A percentile compares a stretch with the other conserved stretches of the same genome.
Evolutionary conservation across 768 basidiomycete species (phyloP).

Genomic region (Tulasnella sp.): DNA sequence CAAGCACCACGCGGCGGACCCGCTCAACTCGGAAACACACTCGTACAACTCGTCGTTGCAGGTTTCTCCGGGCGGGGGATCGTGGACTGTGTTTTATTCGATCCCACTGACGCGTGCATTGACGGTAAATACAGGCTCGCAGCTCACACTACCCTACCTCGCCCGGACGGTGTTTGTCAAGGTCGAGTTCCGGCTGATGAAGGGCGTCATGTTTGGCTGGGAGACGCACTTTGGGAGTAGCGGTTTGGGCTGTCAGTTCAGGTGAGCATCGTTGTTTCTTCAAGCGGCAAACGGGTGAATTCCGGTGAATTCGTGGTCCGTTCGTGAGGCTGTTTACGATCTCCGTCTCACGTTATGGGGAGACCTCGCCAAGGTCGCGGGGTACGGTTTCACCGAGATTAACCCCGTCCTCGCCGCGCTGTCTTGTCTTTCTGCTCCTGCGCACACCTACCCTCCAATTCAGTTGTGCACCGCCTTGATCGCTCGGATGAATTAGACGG

Average conservation of each 20-base stretch:
- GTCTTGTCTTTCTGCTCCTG: too few species aligned
- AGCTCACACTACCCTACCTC: not conserved
- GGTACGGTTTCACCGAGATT: too few species aligned
- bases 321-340: too few species aligned
- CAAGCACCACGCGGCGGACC: too few species aligned
- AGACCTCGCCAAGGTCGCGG: too few species aligned
- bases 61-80: not conserved
- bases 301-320: too few species aligned
- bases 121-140: not conserved
- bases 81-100: not conserved
- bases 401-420: too few species aligned
- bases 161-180: not conserved
- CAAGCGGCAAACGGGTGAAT: too few species aligned
- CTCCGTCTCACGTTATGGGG: too few species aligned
- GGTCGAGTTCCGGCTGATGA: not conserved
- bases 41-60: not conserved
- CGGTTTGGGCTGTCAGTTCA: conserved; percentile 1
- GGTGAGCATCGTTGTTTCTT: not conserved
- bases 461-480: too few species aligned
- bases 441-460: too few species aligned
- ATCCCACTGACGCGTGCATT: conserved; percentile 10
- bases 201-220: conserved; percentile 4
- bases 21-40: not conserved
- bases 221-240: not conserved
- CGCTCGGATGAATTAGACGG: too few species aligned